Base-by-base conservation (phyloP, 2,329 filamentous ascomycete species). In the Uncinocarpus reesii region DNA sequence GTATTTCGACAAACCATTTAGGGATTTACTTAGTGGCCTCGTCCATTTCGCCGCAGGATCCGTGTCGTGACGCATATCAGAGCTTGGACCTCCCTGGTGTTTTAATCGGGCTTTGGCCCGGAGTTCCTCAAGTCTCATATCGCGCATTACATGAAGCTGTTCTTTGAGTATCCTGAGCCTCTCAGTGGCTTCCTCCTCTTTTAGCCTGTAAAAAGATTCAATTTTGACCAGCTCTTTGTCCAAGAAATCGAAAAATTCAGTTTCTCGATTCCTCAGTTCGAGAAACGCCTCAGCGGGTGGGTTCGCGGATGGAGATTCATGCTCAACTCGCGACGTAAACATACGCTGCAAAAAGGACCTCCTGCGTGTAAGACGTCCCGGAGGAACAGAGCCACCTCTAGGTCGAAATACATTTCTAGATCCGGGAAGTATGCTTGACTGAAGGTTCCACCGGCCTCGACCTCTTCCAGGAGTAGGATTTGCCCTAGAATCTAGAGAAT, bases 71-170 rank as follows among this genome's bases (percentile, higher is more conserved):
- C 26, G 18, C 11, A 6, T 26, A 31, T 28, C 16, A 20, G 46
- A 13, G 10, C 2, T 28, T 26, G 38, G 13, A 16, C 42, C 51
- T 70, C 43, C 32, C 6, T 31, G 24, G 11, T 35, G 15, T 13
- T 20, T 18, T 41, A 23, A 35, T 13, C 68, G 52, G 53, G 70
- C 69, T n/a, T 64, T 62, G 24, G 75, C 66, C 49, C 87, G 72
- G 7, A 80, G 62, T 60, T 95, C 87, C 45, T 83, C 76, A 23
- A 86, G 75, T 18, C 90, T 80, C 11, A 84, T 78, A 62, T 93
- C 87, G 37, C 88, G 78, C 87, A 96, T 95, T 58, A 93, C 84
- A 61, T 94, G 89, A 26, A 98, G 74, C 63, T 98, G 92, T 44
- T 88, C 80, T 35, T 85, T 79, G 40, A 98, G 72, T 3, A 83